Conservation (phyloP, 208 protist species). For the Histomonas meleagridis region DNA sequence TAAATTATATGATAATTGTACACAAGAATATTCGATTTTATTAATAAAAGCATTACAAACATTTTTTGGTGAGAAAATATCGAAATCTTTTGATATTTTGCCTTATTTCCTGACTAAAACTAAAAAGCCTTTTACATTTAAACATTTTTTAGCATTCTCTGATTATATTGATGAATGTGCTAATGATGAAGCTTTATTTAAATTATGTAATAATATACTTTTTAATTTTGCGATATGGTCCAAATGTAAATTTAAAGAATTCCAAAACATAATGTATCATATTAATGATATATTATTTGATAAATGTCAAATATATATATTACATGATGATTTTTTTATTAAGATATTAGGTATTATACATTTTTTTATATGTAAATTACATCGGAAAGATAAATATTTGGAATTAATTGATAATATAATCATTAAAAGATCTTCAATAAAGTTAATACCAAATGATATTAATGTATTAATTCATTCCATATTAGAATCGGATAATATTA, state of each 20-base stretch:
- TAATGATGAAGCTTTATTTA: neutral
- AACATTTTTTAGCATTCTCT: neutral
- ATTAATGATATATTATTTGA: neutral
- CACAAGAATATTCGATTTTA: neutral
- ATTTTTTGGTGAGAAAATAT: neutral
- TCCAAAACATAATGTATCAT: neutral
- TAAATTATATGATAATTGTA: neutral
- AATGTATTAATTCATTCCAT: neutral
- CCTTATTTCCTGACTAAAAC: neutral
- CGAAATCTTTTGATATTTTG: neutral
- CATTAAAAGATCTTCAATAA: neutral
- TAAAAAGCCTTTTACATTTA: neutral
- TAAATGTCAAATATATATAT: neutral
- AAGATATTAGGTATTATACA: neutral
- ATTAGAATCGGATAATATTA: neutral
- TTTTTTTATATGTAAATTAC: neutral
- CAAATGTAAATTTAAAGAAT: neutral
- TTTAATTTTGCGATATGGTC: neutral
- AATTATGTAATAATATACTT: neutral
- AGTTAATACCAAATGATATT: neutral
- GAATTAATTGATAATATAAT: slow-evolving; percentile 10
- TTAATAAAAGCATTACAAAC: neutral
- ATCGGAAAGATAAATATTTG: neutral
- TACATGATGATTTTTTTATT: neutral
- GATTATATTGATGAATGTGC: neutral